Conservation (phyloP, 345 rosid species). For the Dovyalis caffra region DNA sequence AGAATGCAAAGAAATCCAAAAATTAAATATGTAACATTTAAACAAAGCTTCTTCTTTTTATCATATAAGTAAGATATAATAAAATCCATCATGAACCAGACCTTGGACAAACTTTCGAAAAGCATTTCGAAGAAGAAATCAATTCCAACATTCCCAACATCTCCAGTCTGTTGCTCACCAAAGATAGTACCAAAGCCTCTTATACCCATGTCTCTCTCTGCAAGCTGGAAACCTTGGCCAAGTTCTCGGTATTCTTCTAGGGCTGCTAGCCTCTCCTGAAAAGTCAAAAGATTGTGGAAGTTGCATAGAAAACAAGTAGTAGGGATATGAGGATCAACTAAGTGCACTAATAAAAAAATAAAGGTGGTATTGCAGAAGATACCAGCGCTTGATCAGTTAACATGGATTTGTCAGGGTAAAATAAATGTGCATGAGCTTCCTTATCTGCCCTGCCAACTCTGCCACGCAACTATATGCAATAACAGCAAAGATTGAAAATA, state of each 20-base stretch:
- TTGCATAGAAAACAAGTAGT: background rate
- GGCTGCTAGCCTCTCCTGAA: conserved; percentile 91
- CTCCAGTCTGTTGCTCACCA: conserved; percentile 99
- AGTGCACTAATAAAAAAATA: conserved; percentile 9
- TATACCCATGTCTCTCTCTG: conserved; percentile 98
- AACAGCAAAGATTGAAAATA: conserved; percentile 4
- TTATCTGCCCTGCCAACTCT: conserved; percentile 97
- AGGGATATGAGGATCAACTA: conserved; percentile 1
- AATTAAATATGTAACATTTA: background rate
- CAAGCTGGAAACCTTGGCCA: conserved; percentile 97
- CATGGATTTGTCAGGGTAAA: conserved; percentile 82
- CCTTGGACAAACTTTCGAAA: conserved; percentile 95
- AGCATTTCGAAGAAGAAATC: conserved; percentile 98
- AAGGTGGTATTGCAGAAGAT: conserved; percentile 17
- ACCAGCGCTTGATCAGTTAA: conserved; percentile 83
- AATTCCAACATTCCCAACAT: conserved; percentile 92
- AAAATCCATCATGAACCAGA: conserved; percentile 20
- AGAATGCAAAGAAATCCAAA: background rate
- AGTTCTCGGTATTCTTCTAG: conserved; percentile 88
- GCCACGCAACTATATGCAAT: conserved; percentile 80
- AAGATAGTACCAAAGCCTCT: conserved; percentile 95
- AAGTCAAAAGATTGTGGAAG: conserved; percentile 26
- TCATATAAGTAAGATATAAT: background rate
- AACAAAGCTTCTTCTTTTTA: background rate
- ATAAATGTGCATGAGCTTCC: conserved; percentile 93